These are phyloP conservation scores for Solanum habrochaites DNA, from an alignment of 257 asterid species.

Conservation along the genomic window DNA sequence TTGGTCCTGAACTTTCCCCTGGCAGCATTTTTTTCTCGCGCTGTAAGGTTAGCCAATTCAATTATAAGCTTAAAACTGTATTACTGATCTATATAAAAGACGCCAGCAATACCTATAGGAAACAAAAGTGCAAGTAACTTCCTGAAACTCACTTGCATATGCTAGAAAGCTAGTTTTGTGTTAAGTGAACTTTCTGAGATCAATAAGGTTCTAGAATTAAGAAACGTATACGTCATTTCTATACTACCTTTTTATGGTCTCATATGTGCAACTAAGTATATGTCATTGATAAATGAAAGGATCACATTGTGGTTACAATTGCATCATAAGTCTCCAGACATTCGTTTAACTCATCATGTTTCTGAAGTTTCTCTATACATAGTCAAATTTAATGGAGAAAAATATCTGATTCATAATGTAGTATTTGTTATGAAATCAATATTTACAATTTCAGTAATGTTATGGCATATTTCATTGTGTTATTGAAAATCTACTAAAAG, in stretches of 20 bases:
- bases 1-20: constrained; percentile 98
- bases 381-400: background rate
- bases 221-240: background rate
- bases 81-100: background rate
- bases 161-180: background rate
- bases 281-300: background rate
- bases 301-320: background rate
- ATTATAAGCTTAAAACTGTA: constrained; percentile 8
- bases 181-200: background rate
- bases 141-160: background rate
- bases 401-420: background rate
- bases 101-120: background rate
- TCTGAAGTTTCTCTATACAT: background rate
- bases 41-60: constrained; percentile 62
- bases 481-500: background rate
- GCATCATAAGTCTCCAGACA: background rate
- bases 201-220: background rate
- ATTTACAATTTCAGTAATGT: background rate
- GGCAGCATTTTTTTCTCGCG: constrained; percentile 96
- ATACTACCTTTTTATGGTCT: background rate
- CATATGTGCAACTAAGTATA: background rate
- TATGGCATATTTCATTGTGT: background rate
- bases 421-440: background rate
- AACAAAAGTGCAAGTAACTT: background rate
- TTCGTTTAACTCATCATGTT: background rate